phyloP scores from a whole-genome alignment of 306 rosid genomes.

The Lathyrus aphaca region DNA sequence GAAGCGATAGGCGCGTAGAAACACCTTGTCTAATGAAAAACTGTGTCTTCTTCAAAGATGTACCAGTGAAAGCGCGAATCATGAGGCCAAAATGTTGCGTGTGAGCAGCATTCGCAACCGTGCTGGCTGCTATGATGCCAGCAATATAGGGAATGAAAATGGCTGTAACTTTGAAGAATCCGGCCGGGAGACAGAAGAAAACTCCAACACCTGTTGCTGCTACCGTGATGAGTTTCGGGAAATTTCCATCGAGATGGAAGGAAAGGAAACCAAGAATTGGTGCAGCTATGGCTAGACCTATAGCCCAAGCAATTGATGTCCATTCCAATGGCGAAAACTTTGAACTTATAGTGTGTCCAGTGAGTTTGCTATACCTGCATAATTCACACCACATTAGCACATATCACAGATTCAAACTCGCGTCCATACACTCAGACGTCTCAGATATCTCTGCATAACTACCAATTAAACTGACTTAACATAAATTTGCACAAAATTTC shows the following conservation, averaged over 20 bases:
- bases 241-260: slow-evolving; percentile 67
- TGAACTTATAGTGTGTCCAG: slow-evolving; percentile 50
- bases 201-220: slow-evolving; percentile 67
- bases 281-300: slow-evolving; percentile 65
- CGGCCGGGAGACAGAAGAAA: slow-evolving; percentile 74
- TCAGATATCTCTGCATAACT: no score
- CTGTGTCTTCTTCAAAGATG: slow-evolving; percentile 40
- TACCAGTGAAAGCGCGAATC: slow-evolving; percentile 59
- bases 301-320: slow-evolving; percentile 86
- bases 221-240: slow-evolving; percentile 51
- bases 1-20: slow-evolving; percentile 62
- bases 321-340: slow-evolving; percentile 60
- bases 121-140: slow-evolving; percentile 55
- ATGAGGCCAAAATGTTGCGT: slow-evolving; percentile 79
- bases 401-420: neutral
- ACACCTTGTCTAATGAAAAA: slow-evolving; percentile 51
- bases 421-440: no score
- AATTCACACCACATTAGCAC: neutral
- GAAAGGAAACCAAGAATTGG: slow-evolving; percentile 64
- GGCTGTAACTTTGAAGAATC: slow-evolving; percentile 62
- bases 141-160: slow-evolving; percentile 72
- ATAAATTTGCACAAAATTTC: slow-evolving; percentile 10
- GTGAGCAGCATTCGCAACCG: slow-evolving; percentile 72
- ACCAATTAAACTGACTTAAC: no score
- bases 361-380: slow-evolving; percentile 69